phyloP scores from a whole-genome alignment of 129 eudicot genomes.

The Glebionis coronaria region DNA sequence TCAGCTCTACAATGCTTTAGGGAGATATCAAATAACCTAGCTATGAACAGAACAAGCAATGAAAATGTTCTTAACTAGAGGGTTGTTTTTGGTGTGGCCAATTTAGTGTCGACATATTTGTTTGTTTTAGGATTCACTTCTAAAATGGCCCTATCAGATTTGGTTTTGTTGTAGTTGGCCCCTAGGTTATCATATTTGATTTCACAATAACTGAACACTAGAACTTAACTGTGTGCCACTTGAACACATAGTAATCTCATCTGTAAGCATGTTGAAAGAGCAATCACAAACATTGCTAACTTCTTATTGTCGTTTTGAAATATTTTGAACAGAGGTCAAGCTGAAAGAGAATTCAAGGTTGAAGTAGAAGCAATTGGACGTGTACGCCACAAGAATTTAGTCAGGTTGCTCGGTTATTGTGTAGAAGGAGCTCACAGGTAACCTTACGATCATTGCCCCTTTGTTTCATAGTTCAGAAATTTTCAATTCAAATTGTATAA shows the following conservation, averaged over 20 bases:
- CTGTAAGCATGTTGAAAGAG: neutral
- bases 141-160: too few relatives aligned
- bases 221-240: too few relatives aligned
- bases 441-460: neutral
- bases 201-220: too few relatives aligned
- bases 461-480: constrained; percentile 1
- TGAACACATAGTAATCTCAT: neutral
- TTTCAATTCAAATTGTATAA: neutral
- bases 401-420: constrained; percentile 86
- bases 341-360: constrained; percentile 90
- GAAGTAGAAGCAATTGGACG: constrained; percentile 98
- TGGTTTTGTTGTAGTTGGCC: too few relatives aligned
- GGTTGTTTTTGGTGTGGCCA: too few relatives aligned
- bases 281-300: neutral
- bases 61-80: too few relatives aligned
- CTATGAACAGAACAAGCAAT: too few relatives aligned
- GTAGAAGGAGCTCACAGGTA: constrained; percentile 96
- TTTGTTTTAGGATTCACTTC: too few relatives aligned
- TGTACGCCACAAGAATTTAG: constrained; percentile 87
- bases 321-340: constrained; percentile 69
- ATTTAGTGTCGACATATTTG: too few relatives aligned
- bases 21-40: too few relatives aligned
- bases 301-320: neutral
- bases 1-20: too few relatives aligned
- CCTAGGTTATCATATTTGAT: too few relatives aligned